Evolutionary conservation across 768 basidiomycete species (phyloP), one percentile per base, ranked within the genome.

Genomic region (Russula sp.): DNA sequence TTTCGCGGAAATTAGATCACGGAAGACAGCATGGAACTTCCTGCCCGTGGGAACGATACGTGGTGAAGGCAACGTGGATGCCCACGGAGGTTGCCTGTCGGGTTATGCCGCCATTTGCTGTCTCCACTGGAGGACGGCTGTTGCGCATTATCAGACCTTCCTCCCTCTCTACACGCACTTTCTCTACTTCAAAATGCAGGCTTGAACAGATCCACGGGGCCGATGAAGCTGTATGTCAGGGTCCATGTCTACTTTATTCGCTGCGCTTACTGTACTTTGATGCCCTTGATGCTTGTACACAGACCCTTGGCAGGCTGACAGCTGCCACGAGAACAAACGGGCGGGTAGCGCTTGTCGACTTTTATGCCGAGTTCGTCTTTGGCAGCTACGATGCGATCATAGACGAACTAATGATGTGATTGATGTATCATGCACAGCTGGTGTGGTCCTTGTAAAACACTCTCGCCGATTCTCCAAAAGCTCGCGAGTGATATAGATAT

Each of bases 401-500:
- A 28, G 28, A 10, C 24, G 5, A 16, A n/a, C 2, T 28, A 16
- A 22, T 30, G n/a, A 34, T 32, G n/a, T 22, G 53, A 38, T 38
- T 22, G 49, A 36, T 20, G 26, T 28, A 20, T 46, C 55, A 9
- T 20, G 16, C 9, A 42, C 67, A 92, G 90, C 65, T 92, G 90
- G 91, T 92, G 90, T 67, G 76, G 80, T 8, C 90, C 90, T 44
- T 93, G 90, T 77, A 86, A 81, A 68, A 75, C 79, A 72, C 80
- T 93, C 46, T 85, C 88, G 1, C 91, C 91, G 28, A 74, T 89
- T 59, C 76, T 93, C 26, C 78, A 88, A 69, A 81, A 79, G 61
- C 69, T 88, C n/a, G 80, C 86, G 13, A 70, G 69, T 20, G 80
- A 84, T 62, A 69, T 78, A 28, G 69, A 72, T 26, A 59, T 74